Percentiles rank a stretch among this genome's conserved stretches.
Conservation (phyloP, 805 yeast genomes). For the Saturnispora galanensis region DNA sequence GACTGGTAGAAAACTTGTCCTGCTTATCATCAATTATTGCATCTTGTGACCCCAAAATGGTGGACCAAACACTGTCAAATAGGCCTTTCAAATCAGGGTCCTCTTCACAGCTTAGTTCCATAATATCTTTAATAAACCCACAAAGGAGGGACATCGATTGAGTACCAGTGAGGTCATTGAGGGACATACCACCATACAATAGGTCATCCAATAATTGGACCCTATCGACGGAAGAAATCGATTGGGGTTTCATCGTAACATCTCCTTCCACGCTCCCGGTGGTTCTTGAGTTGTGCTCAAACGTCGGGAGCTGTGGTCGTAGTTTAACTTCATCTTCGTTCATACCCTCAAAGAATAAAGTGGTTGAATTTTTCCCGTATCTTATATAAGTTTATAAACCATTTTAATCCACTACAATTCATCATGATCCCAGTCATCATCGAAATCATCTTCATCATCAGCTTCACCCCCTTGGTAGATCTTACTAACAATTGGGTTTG, state of each 20-base stretch:
- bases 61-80: constrained; percentile 1
- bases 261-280: constrained; percentile 3
- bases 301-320: constrained; percentile 19
- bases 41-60: constrained; percentile 1
- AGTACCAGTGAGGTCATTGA: constrained; percentile 19
- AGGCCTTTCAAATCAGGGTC: neutral
- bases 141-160: constrained; percentile 24
- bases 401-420: constrained; percentile 35
- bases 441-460: constrained; percentile 48
- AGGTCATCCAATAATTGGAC: constrained; percentile 23
- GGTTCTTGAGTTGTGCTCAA: constrained; percentile 10
- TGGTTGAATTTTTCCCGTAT: neutral
- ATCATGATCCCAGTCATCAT: constrained; percentile 56
- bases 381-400: constrained; percentile 6
- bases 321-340: constrained; percentile 7
- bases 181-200: constrained; percentile 13
- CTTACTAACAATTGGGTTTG: constrained; percentile 89
- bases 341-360: neutral
- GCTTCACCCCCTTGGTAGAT: constrained; percentile 37
- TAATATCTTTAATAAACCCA: constrained; percentile 20
- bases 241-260: neutral
- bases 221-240: constrained; percentile 20
- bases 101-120: constrained; percentile 11
- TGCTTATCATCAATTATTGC: neutral
- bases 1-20: neutral